A percentile compares a stretch with the other conserved stretches of the same genome.
phyloP scores from a whole-genome alignment of 371 early-diverging fungal genomes.

The Mortierella sp. region DNA sequence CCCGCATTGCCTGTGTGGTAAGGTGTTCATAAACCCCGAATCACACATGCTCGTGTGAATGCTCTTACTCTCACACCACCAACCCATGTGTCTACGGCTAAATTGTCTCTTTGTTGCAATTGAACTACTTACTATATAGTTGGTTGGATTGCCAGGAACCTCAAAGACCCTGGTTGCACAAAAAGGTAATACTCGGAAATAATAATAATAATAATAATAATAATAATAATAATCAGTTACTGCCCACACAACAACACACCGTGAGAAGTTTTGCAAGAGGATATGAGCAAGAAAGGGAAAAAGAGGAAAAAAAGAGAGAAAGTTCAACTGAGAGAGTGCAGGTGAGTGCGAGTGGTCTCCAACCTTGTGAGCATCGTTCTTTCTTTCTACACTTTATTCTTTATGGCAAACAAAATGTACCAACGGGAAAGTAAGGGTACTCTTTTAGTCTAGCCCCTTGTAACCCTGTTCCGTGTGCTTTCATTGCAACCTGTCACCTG shows the following conservation, averaged over 20 bases:
- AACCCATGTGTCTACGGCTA: not conserved
- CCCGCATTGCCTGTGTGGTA: constrained; percentile 75
- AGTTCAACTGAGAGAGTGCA: no score
- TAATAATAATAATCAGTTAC: no score
- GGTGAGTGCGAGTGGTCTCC: no score
- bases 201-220: no score
- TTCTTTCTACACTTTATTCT: no score
- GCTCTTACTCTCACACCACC: not conserved
- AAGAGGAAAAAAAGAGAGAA: not conserved
- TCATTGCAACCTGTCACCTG: no score
- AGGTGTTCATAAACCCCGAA: constrained; percentile 21
- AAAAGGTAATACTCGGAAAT: constrained; percentile 73
- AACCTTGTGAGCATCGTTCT: no score
- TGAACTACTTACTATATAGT: constrained; percentile 56
- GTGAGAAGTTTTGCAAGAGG: constrained; percentile 1
- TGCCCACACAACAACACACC: not conserved
- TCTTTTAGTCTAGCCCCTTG: no score
- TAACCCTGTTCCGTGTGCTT: no score
- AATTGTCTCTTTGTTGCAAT: not conserved
- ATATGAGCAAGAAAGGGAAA: no score
- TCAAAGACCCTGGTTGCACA: constrained; percentile 93
- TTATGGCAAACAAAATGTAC: no score
- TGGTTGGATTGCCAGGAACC: constrained; percentile 90
- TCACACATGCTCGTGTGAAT: not conserved
- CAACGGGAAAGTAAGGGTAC: no score